Evolutionary conservation across 2,329 filamentous ascomycete species (phyloP), one percentile per base, ranked within the genome.

Genomic region (Sporothrix inflata): DNA sequence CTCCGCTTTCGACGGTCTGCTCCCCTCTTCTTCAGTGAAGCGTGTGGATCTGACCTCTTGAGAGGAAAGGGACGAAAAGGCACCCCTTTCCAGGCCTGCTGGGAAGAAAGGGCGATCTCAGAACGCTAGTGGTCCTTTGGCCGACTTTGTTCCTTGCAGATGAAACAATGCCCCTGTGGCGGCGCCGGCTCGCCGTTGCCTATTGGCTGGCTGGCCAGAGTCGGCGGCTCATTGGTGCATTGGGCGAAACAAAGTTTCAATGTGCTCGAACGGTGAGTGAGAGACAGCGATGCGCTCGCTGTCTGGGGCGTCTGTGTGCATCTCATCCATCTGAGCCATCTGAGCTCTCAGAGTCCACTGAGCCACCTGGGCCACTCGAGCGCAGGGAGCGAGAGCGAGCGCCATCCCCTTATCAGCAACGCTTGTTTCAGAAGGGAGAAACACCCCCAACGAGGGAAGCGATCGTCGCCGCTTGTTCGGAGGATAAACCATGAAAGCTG

Each of bases 161-260:
- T 72, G 71, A 72, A 72, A 72, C 71, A 68, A 30, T 21, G 30
- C 65, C 71, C 63, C 63, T 61, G 51, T 27, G 51, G 19, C 24
- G 51, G 61, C 21, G 40, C 16, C 24, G 70, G 16, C 16, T 42
- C 19, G 30, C 47, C 11, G 34, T 6, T 19, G 53, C 61, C 69
- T 53, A 73, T 73, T 73, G 72, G 69, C n/a, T 51, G 24, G 42
- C 14, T 67, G 45, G 65, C 14, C 24, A 24, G 14, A 11, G 16
- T 14, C 65, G 8, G 45, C 45, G 24, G 42, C 7, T 38, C 45
- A 67, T 67, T 67, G 65, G 63, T 49, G 65, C 40, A 30, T 47
- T 45, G 51, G 16, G 14, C 34, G 65, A 73, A 69, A 69, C 69
- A 69, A 69, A 66, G 72, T 73, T 73, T 69, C 72, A 61, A 60